These are phyloP conservation scores for Cystofilobasidium bisporidii DNA, from an alignment of 768 basidiomycete species.

Conservation along the genomic window DNA sequence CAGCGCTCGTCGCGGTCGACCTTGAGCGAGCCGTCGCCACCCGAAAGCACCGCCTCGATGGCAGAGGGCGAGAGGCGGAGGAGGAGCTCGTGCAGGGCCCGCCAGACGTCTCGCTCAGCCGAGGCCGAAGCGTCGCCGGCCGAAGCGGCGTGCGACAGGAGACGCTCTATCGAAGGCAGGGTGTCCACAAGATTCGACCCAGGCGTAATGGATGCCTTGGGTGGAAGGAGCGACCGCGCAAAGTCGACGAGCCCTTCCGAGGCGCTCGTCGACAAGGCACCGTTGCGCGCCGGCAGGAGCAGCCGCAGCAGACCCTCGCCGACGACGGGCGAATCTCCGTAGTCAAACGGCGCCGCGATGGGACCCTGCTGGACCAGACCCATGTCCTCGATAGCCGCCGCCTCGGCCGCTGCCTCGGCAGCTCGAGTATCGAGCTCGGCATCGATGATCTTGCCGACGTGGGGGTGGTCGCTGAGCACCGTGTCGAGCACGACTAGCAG, in stretches of 20 bases:
- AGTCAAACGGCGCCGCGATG: slow-evolving; percentile 29
- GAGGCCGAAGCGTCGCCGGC: not conserved
- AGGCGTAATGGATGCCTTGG: not conserved
- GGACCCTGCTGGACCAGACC: slow-evolving; percentile 28
- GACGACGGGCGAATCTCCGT: slow-evolving; percentile 15
- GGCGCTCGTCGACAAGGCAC: not conserved
- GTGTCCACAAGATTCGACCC: not conserved
- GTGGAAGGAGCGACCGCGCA: slow-evolving; percentile 2
- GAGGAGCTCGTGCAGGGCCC: not conserved
- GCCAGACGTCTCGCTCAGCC: not conserved
- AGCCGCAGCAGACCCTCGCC: slow-evolving; percentile 28
- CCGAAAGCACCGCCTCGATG: not conserved
- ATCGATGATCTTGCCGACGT: slow-evolving; percentile 29
- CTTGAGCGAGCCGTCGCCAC: not conserved
- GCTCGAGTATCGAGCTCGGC: not conserved
- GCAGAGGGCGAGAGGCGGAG: not conserved
- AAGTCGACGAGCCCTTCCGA: not conserved
- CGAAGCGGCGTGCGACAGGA: slow-evolving; percentile 12
- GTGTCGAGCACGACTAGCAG: slow-evolving; percentile 35
- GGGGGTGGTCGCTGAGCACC: slow-evolving; percentile 20
- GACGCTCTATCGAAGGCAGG: slow-evolving; percentile 18
- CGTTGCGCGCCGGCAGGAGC: slow-evolving; percentile 9
- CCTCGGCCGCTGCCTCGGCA: not conserved
- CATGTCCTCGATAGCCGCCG: slow-evolving; percentile 1
- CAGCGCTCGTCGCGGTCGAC: slow-evolving; percentile 20